phyloP scores from a whole-genome alignment of 1,284 basidiomycete species.

The Rhodotorula sp. region DNA sequence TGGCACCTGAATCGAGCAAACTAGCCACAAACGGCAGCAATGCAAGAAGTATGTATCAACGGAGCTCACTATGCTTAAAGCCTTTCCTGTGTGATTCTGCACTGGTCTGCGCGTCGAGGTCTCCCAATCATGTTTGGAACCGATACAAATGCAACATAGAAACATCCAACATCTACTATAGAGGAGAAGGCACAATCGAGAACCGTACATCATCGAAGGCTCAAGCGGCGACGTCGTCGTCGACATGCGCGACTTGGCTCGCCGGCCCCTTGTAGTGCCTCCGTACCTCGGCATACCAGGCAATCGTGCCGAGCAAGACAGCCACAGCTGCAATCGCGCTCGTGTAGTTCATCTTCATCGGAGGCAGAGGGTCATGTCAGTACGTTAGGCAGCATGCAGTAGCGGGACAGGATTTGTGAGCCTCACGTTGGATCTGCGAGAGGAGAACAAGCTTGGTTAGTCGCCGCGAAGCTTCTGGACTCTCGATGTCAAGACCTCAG shows the following conservation, averaged over 20 bases:
- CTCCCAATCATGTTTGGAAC: no score
- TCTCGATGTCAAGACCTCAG: neutral
- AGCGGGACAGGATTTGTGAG: neutral
- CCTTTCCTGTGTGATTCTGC: no score
- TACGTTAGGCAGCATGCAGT: no score
- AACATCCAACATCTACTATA: no score
- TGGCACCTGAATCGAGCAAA: no score
- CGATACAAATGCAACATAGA: no score
- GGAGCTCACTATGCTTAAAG: no score
- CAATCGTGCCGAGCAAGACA: conserved; percentile 9
- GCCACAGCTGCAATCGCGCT: conserved; percentile 13
- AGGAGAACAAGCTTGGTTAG: neutral
- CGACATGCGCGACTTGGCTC: conserved; percentile 7
- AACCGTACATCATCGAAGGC: neutral
- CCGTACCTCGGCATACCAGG: conserved; percentile 21
- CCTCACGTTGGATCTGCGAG: neutral
- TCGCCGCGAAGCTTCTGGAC: neutral
- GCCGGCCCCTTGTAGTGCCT: conserved; percentile 21
- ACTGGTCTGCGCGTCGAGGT: no score
- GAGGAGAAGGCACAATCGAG: no score
- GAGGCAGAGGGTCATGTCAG: neutral
- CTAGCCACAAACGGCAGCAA: no score
- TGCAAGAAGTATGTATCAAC: no score
- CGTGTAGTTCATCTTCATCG: conserved; percentile 19
- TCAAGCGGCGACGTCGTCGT: conserved; percentile 5